phyloP scores from a whole-genome alignment of 768 basidiomycete genomes.

The Xanthoconium stramineum region DNA sequence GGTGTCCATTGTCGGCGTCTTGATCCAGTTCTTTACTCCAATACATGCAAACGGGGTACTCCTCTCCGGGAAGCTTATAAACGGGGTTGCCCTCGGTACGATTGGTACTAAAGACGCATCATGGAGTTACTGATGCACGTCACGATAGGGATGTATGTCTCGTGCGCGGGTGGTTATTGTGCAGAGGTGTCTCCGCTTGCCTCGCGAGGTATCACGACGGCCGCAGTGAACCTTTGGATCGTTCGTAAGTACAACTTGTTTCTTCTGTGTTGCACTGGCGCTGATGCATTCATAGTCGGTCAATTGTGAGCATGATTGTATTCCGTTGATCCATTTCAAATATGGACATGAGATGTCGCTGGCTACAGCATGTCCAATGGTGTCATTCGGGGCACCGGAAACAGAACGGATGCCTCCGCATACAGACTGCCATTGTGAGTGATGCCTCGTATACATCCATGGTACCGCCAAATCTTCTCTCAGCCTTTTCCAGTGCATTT shows the following conservation, averaged over 20 bases:
- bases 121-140: not conserved
- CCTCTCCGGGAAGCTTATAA: slow-evolving; percentile 25
- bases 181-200: slow-evolving; percentile 30
- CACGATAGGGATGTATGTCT: slow-evolving; percentile 22
- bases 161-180: slow-evolving; percentile 23
- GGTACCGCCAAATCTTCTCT: not conserved
- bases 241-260: slow-evolving; percentile 10
- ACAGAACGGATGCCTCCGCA: slow-evolving; percentile 18
- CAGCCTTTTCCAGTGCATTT: slow-evolving; percentile 33
- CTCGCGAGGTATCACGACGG: slow-evolving; percentile 24
- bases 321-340: not conserved
- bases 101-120: not conserved
- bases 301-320: slow-evolving; percentile 16
- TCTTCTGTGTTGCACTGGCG: not conserved
- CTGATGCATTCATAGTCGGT: slow-evolving; percentile 14
- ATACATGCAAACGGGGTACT: slow-evolving; percentile 24
- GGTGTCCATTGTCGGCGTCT: slow-evolving; percentile 22
- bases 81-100: slow-evolving; percentile 24
- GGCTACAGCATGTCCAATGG: slow-evolving; percentile 22
- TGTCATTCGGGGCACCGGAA: slow-evolving; percentile 24
- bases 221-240: slow-evolving; percentile 26
- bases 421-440: slow-evolving; percentile 29
- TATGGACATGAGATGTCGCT: no score
- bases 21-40: slow-evolving; percentile 24
- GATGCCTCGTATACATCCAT: not conserved